Base-by-base conservation (phyloP, 169 alveolate species). In the Perkinsus olseni region DNA sequence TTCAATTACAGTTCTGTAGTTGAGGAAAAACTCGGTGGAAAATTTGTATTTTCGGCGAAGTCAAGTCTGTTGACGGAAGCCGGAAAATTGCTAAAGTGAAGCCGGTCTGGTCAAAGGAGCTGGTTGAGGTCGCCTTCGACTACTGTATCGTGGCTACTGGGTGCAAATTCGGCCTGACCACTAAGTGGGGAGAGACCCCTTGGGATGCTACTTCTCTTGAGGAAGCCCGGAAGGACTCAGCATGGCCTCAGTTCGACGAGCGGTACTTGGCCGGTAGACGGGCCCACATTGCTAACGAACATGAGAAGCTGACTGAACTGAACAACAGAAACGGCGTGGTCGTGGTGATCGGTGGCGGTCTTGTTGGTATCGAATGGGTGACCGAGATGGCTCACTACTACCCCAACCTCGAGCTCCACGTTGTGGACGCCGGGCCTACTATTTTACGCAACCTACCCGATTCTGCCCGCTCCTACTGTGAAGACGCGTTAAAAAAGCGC, bases 21-120 rank as follows among this genome's bases (percentile, higher is more conserved):
- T 38, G 95, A 94, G 95, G 92, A 93, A 36, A 92, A 74, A 91
- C 92, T 94, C 92, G 95, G 95, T 13, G 95, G 91, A 50, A 94
- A 92, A 38, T 94, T 91, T 91, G n/a, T n/a, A 94, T 94, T 38
- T 94, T 94, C 92, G 95, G 95, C 28, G 95, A 94, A 91, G 95
- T 92, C 31, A 92, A 91, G 91, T 93, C 74, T 74, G 50, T 74
- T 48, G 34, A 24, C 31, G 62, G 38, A 37, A 21, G 38, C 20
- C 40, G 38, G 38, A 17, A 51, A 38, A n/a, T 74, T 31, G 51
- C 92, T 17, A 36, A 21, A 38, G 38, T 37, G 40, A 62, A 91
- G 40, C 38, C 39, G 38, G 21, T 39, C 20, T 37, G 74, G 40
- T 17, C 28, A 28, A 40, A 8, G 82, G 39, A 91, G 50, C 0